phyloP scores from a whole-genome alignment of 345 rosid genomes.

The Clausena lansium region DNA sequence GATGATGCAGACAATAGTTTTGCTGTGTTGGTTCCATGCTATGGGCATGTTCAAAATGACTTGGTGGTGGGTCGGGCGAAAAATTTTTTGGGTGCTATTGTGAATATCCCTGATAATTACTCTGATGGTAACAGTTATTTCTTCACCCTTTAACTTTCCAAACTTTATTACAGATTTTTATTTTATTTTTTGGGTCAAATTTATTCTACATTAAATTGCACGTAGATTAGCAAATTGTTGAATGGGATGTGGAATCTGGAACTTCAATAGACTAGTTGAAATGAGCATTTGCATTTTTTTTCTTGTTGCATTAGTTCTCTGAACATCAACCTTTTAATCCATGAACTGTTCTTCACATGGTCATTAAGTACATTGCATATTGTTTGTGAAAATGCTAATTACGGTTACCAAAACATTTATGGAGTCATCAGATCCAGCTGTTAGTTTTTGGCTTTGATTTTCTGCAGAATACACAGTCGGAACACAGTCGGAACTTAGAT shows the following conservation, averaged over 20 bases:
- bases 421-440: not conserved
- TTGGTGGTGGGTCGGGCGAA: conserved; percentile 29
- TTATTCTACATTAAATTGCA: not conserved
- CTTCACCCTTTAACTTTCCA: not conserved
- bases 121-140: conserved; percentile 44
- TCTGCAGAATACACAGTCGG: not conserved
- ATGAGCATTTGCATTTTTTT: not conserved
- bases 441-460: not conserved
- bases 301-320: not conserved
- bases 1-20: conserved; percentile 61
- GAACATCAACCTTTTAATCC: not conserved
- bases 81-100: conserved; percentile 39
- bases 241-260: not conserved
- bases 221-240: not conserved
- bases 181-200: not conserved
- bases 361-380: not conserved
- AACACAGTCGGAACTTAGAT: not conserved
- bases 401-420: not conserved
- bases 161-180: not conserved
- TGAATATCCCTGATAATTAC: conserved; percentile 38
- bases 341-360: not conserved
- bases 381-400: not conserved
- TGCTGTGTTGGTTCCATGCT: conserved; percentile 74
- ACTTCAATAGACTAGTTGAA: not conserved
- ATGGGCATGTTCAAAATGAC: conserved; percentile 40